Conservation (phyloP, 2,329 filamentous ascomycete species). For the Lachnellula arida region DNA sequence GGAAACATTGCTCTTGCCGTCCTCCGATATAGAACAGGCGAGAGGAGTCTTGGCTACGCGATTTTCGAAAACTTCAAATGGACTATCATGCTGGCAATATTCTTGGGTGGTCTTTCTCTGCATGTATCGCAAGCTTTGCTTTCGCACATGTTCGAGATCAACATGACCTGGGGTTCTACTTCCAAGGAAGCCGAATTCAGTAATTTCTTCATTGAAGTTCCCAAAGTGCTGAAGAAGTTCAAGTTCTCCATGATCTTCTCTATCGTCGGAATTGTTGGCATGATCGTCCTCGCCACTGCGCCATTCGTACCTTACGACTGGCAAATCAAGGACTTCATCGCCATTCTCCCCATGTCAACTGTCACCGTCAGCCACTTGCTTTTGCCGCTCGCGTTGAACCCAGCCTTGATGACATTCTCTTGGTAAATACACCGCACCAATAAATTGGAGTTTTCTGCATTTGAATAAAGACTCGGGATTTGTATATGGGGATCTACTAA, state of each 20-base stretch:
- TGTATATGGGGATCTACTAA: background rate
- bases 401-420: constrained; percentile 75
- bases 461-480: background rate
- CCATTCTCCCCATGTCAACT: constrained; percentile 70
- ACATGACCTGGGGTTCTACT: constrained; percentile 84
- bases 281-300: constrained; percentile 56
- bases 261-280: constrained; percentile 51
- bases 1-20: constrained; percentile 68
- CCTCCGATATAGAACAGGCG: constrained; percentile 67
- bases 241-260: constrained; percentile 41
- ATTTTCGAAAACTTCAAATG: constrained; percentile 66
- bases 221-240: constrained; percentile 72
- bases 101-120: constrained; percentile 75
- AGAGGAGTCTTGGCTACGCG: constrained; percentile 53
- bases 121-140: constrained; percentile 78
- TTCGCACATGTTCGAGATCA: constrained; percentile 77
- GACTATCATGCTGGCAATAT: constrained; percentile 70
- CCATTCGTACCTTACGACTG: constrained; percentile 62
- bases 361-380: constrained; percentile 66
- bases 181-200: constrained; percentile 77
- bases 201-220: constrained; percentile 81
- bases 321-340: constrained; percentile 67
- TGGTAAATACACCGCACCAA: constrained; percentile 45
- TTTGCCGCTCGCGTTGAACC: constrained; percentile 69
- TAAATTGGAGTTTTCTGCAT: background rate